These are phyloP conservation scores for Suillus lakei DNA, from an alignment of 768 basidiomycete species.

Conservation along the genomic window DNA sequence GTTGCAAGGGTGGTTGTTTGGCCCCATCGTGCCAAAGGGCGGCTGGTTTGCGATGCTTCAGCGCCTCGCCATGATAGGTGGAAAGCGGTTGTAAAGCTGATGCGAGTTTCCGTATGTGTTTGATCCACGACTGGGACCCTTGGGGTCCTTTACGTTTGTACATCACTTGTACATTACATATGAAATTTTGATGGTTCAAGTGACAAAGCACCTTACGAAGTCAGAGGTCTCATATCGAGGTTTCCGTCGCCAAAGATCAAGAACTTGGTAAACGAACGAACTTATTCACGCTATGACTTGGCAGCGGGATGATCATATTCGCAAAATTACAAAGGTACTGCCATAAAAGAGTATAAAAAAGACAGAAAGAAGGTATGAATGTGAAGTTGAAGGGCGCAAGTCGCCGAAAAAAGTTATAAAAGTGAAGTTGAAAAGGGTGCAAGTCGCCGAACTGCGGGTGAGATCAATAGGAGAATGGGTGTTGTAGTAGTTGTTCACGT, in stretches of 20 bases:
- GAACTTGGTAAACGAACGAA: neutral
- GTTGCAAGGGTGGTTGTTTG: conserved; percentile 4
- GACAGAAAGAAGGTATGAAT: neutral
- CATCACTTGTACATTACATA: neutral
- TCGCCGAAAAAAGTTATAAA: neutral
- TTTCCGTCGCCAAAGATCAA: neutral
- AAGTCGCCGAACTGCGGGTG: neutral
- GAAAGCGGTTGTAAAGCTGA: neutral
- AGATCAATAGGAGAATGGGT: neutral
- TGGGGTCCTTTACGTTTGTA: neutral
- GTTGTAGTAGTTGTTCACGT: neutral
- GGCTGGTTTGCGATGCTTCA: conserved; percentile 1
- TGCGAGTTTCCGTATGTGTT: neutral
- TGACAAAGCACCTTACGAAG: neutral
- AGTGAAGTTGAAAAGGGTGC: neutral
- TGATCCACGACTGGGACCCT: neutral
- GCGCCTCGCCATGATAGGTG: neutral
- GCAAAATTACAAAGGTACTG: neutral
- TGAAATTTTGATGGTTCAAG: no score
- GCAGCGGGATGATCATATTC: neutral
- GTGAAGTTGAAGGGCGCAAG: neutral
- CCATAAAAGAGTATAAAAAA: neutral
- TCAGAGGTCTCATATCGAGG: neutral
- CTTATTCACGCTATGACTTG: neutral
- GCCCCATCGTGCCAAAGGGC: neutral